Base-by-base conservation (phyloP, 202 grass and related monocot genomes). In the Eragrostis tef region DNA sequence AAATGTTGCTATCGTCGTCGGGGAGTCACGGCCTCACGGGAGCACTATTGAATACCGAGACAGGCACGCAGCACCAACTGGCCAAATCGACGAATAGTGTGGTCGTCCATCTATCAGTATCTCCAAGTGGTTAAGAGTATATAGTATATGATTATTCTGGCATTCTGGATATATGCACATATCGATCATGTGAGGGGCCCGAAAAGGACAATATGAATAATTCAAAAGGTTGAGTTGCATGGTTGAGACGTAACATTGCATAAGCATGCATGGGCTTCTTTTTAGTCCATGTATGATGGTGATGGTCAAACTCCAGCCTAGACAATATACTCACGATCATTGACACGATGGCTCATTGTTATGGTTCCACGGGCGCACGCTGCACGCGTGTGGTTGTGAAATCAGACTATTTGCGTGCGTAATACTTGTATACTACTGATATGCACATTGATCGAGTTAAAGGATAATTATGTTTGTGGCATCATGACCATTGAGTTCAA, bases 11-110 rank as follows among this genome's bases (percentile, higher is more conserved):
- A 14, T 75, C 44, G 48, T 11, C 17, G n/a, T 16, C 51, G 9
- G 16, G 0, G 11, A 11, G 5, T 49, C 47, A 66, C n/a, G n/a
- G n/a, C n/a, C n/a, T 82, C 85, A 82, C 79, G 85, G 71, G 58
- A 49, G 43, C 46, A 16, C 31, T 46, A 63, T 24, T 58, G 54
- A 11, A 81, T 21, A 5, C 60, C 10, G 11, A 31, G 71, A 81
- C 13, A 6, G 72, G 34, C 45, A 62, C 62, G 12, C 63, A 24
- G 44, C 31, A 62, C 61, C 72, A 16, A 45, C 83, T 27, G 9
- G 2, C n/a, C 21, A 9, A 58, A 56, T 56, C 52, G 21, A n/a
- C 53, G 21, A 11, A 11, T 22, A 21, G 8, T 58, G 54, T 63
- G 13, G 3, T 43, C 51, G 64, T 41, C 58, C 75, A n/a, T 63